Percentiles rank a stretch among this genome's conserved stretches.
Evolutionary conservation across 352 stramenopile species (phyloP).

Genomic region (Peronospora belbahrii): DNA sequence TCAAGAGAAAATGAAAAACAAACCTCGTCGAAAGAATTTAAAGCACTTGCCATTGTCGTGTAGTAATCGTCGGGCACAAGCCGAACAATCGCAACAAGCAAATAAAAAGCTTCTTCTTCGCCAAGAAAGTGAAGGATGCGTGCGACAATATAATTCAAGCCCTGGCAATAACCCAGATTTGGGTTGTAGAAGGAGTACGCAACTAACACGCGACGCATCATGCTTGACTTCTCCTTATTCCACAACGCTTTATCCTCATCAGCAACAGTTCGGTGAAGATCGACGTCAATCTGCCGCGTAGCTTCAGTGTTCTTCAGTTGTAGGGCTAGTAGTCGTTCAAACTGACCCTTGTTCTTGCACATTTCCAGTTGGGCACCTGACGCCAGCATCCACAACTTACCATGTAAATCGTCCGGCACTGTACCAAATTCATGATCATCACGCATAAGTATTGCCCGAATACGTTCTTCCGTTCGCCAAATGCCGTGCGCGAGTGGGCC

Average conservation of each 20-base stretch:
- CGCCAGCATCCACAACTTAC: slow-evolving; percentile 74
- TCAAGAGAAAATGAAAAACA: background rate
- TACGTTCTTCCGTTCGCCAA: slow-evolving; percentile 75
- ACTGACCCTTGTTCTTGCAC: slow-evolving; percentile 47
- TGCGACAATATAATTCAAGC: slow-evolving; percentile 83
- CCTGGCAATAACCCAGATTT: slow-evolving; percentile 80
- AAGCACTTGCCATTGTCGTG: slow-evolving; percentile 66
- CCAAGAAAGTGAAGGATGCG: slow-evolving; percentile 55
- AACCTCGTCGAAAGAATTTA: background rate
- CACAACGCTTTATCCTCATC: slow-evolving; percentile 53
- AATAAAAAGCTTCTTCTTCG: slow-evolving; percentile 78
- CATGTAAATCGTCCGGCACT: slow-evolving; percentile 63
- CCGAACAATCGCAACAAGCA: slow-evolving; percentile 71
- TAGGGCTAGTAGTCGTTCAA: slow-evolving; percentile 39
- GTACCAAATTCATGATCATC: slow-evolving; percentile 46
- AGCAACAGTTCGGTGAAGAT: slow-evolving; percentile 67
- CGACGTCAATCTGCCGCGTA: slow-evolving; percentile 77
- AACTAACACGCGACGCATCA: slow-evolving; percentile 77
- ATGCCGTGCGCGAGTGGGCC: slow-evolving; percentile 65
- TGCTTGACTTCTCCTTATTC: slow-evolving; percentile 57
- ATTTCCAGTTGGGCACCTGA: slow-evolving; percentile 68
- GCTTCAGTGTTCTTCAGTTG: slow-evolving; percentile 58
- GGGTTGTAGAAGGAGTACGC: slow-evolving; percentile 81
- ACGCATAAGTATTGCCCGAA: slow-evolving; percentile 55
- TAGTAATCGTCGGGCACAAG: slow-evolving; percentile 85